Base-by-base conservation (phyloP, 225 moss, liverwort and hornwort species). In the Marchantia paleacea region DNA sequence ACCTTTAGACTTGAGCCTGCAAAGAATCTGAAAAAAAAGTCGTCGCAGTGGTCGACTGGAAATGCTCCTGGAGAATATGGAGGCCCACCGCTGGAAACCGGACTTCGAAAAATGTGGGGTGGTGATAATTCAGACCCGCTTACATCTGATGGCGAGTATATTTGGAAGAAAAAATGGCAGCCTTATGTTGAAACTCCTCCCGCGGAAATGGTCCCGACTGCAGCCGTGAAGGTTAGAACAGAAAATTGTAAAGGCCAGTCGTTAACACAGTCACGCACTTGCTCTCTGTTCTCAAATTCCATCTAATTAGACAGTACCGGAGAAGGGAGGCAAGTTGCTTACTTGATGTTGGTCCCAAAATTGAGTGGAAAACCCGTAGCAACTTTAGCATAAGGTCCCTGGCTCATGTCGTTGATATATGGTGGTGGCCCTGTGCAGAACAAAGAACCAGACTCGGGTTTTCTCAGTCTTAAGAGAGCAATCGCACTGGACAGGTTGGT, bases 81-180 rank as follows among this genome's bases (percentile, higher is more conserved):
- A 16, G 97, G 97, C 0, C 95, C 93, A 55, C 91, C 92, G 0
- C 50, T 92, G 39, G 89, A 94, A 57, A 52, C 85, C 48, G 82
- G 69, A 74, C 80, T 95, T 72, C 92, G 93, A 7, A 82, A 80
- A 31, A 86, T 85, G 2, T 95, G 97, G 97, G 95, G 95, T 0
- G 92, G 92, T 7, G 89, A 75, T 7, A 28, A 83, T 6, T 82
- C 78, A 72, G 97, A 99, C 83, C 97, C 97, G 18, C 85, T 99
- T 73, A 79, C 85, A 12, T 39, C 80, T 48, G 83, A 79, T 0
- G 95, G 77, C 24, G 92, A 93, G 25, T 99, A 99, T 69, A 99
- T 99, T 16, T 99, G 97, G 97, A 90, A 94, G 88, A 90, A 95
- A 82, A 87, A 88, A 19, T 99, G 97, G 99, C 95, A 92, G 76